A percentile compares a stretch with the other conserved stretches of the same genome.
Conservation (phyloP, 2,329 filamentous ascomycete species). For the Hymenoscyphus scutula region DNA sequence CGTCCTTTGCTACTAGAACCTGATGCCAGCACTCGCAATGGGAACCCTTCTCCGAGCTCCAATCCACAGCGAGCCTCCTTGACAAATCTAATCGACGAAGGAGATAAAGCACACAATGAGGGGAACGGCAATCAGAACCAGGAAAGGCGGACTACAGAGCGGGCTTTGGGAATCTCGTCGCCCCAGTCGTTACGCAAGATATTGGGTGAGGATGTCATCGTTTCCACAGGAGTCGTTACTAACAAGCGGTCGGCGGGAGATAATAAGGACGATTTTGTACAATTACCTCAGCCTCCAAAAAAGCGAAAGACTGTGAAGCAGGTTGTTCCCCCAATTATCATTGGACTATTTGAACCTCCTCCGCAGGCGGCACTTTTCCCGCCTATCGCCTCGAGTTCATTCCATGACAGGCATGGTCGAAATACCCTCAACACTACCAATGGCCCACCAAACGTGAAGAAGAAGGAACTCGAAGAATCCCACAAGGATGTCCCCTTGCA, state of each 20-base stretch:
- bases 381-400: conserved; percentile 57
- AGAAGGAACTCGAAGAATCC: conserved; percentile 17
- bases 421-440: conserved; percentile 36
- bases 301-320: conserved; percentile 58
- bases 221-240: conserved; percentile 33
- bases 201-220: conserved; percentile 33
- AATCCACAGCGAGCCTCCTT: conserved; percentile 20
- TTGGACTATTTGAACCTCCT: conserved; percentile 60
- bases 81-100: conserved; percentile 21
- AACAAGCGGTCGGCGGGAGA: conserved; percentile 55
- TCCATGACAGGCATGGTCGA: conserved; percentile 48
- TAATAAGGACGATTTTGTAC: conserved; percentile 60
- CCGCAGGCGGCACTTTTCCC: conserved; percentile 59
- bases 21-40: conserved; percentile 40
- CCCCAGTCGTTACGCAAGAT: conserved; percentile 38
- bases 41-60: conserved; percentile 20
- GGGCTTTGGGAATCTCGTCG: conserved; percentile 33
- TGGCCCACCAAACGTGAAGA: conserved; percentile 23
- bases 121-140: conserved; percentile 15
- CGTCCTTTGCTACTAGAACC: conserved; percentile 50
- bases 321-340: conserved; percentile 63
- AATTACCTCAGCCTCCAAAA: conserved; percentile 62
- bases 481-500: conserved; percentile 5
- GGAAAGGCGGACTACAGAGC: conserved; percentile 19
- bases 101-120: conserved; percentile 35